Conservation (phyloP, 352 stramenopile genomes). For the Globisporangium solare region DNA sequence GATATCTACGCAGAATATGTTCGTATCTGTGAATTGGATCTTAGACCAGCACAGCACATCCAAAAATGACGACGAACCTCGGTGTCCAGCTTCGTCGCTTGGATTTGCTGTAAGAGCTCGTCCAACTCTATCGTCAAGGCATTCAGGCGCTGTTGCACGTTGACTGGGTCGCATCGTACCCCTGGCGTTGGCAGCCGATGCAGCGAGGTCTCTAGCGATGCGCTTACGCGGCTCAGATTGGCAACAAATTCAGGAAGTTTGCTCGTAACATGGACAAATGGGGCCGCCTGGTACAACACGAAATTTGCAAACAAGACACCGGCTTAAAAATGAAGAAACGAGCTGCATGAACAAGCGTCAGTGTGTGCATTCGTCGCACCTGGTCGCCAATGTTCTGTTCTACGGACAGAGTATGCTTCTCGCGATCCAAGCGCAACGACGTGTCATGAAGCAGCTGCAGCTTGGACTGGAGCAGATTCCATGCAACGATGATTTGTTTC, state of each 20-base stretch:
- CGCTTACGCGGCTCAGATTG: conserved; percentile 20
- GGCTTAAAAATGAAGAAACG: too few species aligned
- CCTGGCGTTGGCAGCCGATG: conserved; percentile 33
- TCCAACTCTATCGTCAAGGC: conserved; percentile 23
- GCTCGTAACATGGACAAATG: conserved; percentile 21
- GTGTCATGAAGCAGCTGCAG: conserved; percentile 43
- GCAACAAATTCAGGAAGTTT: conserved; percentile 14
- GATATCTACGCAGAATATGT: conserved; percentile 18
- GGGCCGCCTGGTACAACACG: not conserved
- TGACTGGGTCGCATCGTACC: conserved; percentile 10
- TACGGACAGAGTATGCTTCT: conserved; percentile 22
- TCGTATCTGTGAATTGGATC: not conserved
- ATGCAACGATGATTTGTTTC: conserved; percentile 40
- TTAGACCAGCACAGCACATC: not conserved
- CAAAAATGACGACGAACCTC: conserved; percentile 15
- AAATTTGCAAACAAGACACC: too few species aligned
- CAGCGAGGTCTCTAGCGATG: conserved; percentile 28
- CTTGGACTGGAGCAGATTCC: conserved; percentile 43
- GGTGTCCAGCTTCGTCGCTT: conserved; percentile 17
- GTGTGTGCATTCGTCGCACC: conserved; percentile 6
- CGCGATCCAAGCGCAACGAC: conserved; percentile 30
- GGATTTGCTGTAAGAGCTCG: conserved; percentile 21
- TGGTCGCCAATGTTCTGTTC: conserved; percentile 28
- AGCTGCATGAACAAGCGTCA: too few species aligned
- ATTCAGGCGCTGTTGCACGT: conserved; percentile 32